phyloP scores from a whole-genome alignment of 805 yeast species.

The Tetrapisispora pingtungensis region DNA sequence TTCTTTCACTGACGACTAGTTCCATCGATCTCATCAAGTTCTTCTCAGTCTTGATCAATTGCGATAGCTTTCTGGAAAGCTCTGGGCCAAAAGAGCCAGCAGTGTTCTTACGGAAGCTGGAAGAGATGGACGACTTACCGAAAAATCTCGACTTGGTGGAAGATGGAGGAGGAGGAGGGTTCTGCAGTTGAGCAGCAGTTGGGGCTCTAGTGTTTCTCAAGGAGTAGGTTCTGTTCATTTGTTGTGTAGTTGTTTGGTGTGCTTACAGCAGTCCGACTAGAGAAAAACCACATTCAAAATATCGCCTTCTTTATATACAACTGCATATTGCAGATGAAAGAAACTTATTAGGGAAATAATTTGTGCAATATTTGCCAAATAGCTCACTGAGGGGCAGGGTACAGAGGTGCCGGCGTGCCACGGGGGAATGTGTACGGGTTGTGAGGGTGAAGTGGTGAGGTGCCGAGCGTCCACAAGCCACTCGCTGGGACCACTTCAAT shows the following conservation, averaged over 20 bases:
- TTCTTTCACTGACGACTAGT: constrained; percentile 85
- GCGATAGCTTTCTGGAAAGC: constrained; percentile 82
- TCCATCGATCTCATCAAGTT: constrained; percentile 90
- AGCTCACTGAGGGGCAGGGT: neutral
- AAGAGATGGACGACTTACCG: constrained; percentile 62
- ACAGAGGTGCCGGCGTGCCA: neutral
- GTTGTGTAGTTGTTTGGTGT: neutral
- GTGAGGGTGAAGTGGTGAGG: too few species aligned
- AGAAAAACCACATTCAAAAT: too few species aligned
- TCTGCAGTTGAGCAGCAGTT: constrained; percentile 68
- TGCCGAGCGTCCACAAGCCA: too few species aligned
- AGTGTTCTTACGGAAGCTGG: constrained; percentile 64
- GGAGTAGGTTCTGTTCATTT: constrained; percentile 79
- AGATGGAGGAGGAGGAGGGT: constrained; percentile 76
- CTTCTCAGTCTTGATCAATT: constrained; percentile 92
- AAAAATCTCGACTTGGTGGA: constrained; percentile 65
- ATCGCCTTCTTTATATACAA: too few species aligned
- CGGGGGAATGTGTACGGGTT: too few species aligned
- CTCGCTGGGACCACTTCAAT: too few species aligned
- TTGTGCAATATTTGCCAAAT: too few species aligned
- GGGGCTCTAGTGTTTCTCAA: constrained; percentile 72
- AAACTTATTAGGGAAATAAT: too few species aligned
- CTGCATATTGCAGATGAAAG: too few species aligned
- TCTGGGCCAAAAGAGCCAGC: constrained; percentile 95
- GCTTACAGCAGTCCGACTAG: too few species aligned